Base-by-base conservation (phyloP, 768 basidiomycete genomes). In the Lenzites betulinus region DNA sequence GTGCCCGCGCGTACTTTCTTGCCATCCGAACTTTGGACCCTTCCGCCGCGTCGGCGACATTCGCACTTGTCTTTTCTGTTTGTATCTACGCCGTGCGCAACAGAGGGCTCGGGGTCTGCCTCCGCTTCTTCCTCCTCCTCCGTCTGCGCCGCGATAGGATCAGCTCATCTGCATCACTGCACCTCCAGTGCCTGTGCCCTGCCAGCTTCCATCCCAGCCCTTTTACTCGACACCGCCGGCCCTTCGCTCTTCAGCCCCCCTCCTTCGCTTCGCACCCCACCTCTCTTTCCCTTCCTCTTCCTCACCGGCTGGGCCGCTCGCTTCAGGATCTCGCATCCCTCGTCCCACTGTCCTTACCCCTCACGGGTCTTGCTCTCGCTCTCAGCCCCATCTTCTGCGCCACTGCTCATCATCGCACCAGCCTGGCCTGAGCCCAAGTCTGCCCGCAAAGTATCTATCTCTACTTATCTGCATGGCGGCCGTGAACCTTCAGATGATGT, bases 401-500 rank as follows among this genome's bases (percentile, higher is more conserved):
- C 49, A 56, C 42, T 48, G 41, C 66, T 18, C 15, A 25, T 26
- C 28, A 56, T 13, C 38, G 38, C 20, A 15, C 54, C 23, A 22
- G 49, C n/a, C 26, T 39, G 41, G 49, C 43, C 18, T 42, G 11
- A 22, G 20, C 28, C n/a, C 42, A 22, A 43, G 42, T 18, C n/a
- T 20, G n/a, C 42, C n/a, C 47, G 18, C 47, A 30, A 35, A 49
- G 59, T 66, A 65, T 59, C 66, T 63, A 55, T 65, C 48, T 44
- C 63, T 65, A 64, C 67, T 64, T 59, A 66, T 67, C 69, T 64
- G 59, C 61, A 89, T 90, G 87, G 83, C 88, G 76, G 85, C 88
- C 69, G 83, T 88, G 74, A 88, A 87, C 74, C 80, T 89, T 66
- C 87, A 89, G 74, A 82, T 87, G 76, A 85, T 89, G 81, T 79